Evolutionary conservation across 306 rosid species (phyloP).

Genomic region (Ormosia semicastrata): DNA sequence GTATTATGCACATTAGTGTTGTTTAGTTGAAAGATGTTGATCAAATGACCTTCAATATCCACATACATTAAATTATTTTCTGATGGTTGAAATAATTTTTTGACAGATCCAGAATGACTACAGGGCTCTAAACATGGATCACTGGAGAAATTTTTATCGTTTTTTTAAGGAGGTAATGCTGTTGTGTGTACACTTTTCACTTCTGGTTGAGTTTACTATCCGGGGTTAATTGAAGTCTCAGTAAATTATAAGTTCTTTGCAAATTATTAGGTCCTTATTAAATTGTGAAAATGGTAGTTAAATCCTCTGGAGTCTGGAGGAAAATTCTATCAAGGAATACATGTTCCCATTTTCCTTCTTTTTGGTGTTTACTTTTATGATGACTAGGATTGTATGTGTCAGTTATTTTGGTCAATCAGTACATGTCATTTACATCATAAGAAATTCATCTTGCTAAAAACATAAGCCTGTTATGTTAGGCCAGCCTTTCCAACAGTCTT

Average conservation of each 20-base stretch:
- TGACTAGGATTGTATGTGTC: background rate
- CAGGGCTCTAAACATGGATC: constrained; percentile 58
- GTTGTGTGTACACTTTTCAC: background rate
- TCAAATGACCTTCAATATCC: background rate
- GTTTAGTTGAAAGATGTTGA: constrained; percentile 11
- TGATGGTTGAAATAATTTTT: constrained; percentile 23
- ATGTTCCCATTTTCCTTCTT: background rate
- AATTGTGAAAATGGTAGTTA: background rate
- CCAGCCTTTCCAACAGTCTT: background rate
- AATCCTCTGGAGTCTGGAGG: background rate
- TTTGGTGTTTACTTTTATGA: background rate
- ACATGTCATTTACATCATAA: background rate
- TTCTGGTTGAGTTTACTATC: constrained; percentile 6
- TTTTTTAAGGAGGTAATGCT: constrained; percentile 58
- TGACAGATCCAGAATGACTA: constrained; percentile 62
- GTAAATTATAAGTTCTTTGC: constrained; percentile 1
- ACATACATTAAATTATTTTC: constrained; percentile 1
- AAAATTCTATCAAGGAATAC: constrained; percentile 6
- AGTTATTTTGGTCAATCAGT: background rate
- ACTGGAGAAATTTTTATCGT: constrained; percentile 59
- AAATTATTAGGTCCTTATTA: background rate
- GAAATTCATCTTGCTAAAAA: background rate
- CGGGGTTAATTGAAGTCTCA: constrained; percentile 9
- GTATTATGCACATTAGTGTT: background rate
- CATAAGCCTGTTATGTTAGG: background rate